Conservation (phyloP, 164 flowering plant species). For the Kalanchoe fedtschenkoi region DNA sequence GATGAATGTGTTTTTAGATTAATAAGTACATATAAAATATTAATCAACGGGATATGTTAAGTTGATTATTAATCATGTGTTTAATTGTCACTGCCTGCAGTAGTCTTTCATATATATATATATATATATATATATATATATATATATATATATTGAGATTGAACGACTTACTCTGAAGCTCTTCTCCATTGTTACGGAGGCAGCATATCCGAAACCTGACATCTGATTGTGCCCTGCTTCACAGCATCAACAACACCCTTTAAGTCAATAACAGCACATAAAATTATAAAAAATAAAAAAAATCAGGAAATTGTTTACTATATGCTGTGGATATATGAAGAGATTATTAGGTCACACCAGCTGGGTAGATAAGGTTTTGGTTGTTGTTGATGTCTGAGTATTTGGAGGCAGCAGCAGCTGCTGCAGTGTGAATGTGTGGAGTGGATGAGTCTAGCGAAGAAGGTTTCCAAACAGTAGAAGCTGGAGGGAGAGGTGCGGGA, state of each 20-base stretch:
- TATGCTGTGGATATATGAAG: too few species aligned
- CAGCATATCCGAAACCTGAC: conserved; percentile 55
- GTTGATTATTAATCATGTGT: background rate
- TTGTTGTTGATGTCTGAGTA: background rate
- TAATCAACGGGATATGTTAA: background rate
- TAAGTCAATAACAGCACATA: conserved; percentile 14
- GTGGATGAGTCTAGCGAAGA: background rate
- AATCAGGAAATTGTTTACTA: background rate
- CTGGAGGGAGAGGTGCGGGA: background rate
- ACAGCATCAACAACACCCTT: conserved; percentile 19
- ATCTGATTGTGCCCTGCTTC: conserved; percentile 35
- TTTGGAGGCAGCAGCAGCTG: background rate
- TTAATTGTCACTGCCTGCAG: background rate
- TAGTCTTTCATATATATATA: background rate
- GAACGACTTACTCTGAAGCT: conserved; percentile 52
- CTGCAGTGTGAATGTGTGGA: background rate
- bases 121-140: background rate
- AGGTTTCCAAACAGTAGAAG: background rate
- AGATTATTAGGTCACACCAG: background rate
- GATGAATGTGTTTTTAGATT: background rate
- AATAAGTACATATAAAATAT: background rate
- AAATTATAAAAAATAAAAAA: conserved; percentile 16
- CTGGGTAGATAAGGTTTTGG: background rate
- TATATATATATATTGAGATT: too few species aligned
- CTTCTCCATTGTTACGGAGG: conserved; percentile 57